Base-by-base conservation (phyloP, 352 stramenopile species). In the Globisporangium apiculatum region DNA sequence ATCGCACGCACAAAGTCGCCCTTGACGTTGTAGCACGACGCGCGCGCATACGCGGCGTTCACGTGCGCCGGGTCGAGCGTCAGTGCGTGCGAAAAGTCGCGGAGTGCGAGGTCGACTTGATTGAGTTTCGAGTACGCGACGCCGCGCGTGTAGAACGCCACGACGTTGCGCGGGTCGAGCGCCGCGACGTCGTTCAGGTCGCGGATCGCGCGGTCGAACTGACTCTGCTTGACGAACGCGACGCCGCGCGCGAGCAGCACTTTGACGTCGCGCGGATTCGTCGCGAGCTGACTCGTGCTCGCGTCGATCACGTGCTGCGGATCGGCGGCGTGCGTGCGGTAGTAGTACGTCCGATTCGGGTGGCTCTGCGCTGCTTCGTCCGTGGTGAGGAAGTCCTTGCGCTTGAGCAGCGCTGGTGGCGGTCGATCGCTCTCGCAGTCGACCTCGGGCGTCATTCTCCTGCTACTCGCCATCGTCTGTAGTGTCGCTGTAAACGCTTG, bases 1-100 rank as follows among this genome's bases (percentile, higher is more conserved):
- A 97, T 96, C 3, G 88, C 88, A 24, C 72, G 72, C 18, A 85
- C 71, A 57, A 95, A 94, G 67, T 93, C 77, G 3, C 84, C 87
- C 56, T 93, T 79, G 15, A 71, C 83, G 61, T 97, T 97, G 68
- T 87, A 92, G 55, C 79, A 95, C 18, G 88, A 91, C 3, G 84
- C 88, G 7, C 88, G 72, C 41, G 83, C 83, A 49, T 96, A 97
- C 17, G 83, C 82, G 7, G 88, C 88, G 56, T 92, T 95, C 47
- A 97, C 78, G 56, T 97, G 87, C 48, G 93, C 76, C 4, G 83
- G 86, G n/a, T 93, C 85, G 31, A 91, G 69, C 47, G 85, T 71
- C 12, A 97, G 63, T 14, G 80, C 66, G 18, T 76, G 65, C 0
- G 79, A 76, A 35, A 95, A 94, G 64, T 97, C 88, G 4, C 67